Evolutionary conservation across 495 filamentous ascomycete genomes (phyloP).

Genomic region (Penicillium bovifimosum): DNA sequence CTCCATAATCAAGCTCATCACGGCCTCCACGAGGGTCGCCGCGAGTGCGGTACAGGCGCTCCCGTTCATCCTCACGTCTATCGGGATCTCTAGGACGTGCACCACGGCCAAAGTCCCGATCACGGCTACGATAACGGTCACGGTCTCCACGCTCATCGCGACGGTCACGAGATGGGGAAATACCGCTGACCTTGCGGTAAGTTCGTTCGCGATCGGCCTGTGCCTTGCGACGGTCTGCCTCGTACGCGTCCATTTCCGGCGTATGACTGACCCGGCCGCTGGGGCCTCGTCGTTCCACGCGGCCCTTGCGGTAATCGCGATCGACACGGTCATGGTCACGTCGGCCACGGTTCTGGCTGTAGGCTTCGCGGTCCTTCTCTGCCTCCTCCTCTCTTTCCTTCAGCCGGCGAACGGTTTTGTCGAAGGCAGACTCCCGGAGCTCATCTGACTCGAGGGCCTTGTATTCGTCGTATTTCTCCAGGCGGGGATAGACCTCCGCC

Average conservation of each 20-base stretch:
- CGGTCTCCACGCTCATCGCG: conserved; percentile 55
- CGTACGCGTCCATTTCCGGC: conserved; percentile 81
- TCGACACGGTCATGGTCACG: conserved; percentile 51
- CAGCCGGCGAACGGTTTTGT: conserved; percentile 84
- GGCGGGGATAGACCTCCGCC: conserved; percentile 71
- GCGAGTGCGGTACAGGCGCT: conserved; percentile 75
- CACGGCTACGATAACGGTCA: conserved; percentile 44
- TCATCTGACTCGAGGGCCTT: conserved; percentile 76
- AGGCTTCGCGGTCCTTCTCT: conserved; percentile 61
- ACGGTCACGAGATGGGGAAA: conserved; percentile 44
- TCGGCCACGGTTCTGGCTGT: conserved; percentile 48
- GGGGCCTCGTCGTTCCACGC: conserved; percentile 53
- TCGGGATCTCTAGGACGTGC: conserved; percentile 47
- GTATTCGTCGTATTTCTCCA: conserved; percentile 80
- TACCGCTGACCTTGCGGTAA: conserved; percentile 70
- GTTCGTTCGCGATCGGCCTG: conserved; percentile 82
- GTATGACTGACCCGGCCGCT: conserved; percentile 61
- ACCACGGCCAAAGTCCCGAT: conserved; percentile 46
- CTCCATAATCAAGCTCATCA: conserved; percentile 87
- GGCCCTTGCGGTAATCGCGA: conserved; percentile 47
- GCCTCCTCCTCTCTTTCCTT: conserved; percentile 85
- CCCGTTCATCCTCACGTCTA: conserved; percentile 72
- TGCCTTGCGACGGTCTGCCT: conserved; percentile 80
- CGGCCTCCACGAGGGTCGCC: conserved; percentile 68
- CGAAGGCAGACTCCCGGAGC: conserved; percentile 75